These are phyloP conservation scores for Ganoderma sinense DNA, from an alignment of 1,284 basidiomycete genomes.

Conservation along the genomic window DNA sequence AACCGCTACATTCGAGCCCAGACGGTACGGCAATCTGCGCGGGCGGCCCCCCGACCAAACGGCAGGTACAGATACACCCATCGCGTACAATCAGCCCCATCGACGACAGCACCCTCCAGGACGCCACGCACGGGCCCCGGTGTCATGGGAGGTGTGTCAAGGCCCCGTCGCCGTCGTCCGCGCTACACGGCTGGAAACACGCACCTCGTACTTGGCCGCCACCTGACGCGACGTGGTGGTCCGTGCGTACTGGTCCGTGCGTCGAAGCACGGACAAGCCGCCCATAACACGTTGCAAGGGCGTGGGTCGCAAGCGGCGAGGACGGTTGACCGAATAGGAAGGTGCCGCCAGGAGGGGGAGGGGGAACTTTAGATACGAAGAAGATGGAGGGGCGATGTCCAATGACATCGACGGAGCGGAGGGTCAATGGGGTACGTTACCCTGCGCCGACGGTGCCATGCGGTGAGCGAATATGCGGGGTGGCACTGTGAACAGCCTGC, in stretches of 20 bases:
- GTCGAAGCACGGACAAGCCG: background rate
- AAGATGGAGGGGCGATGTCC: background rate
- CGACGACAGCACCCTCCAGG: background rate
- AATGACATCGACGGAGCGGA: background rate
- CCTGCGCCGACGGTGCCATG: background rate
- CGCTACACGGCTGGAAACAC: background rate
- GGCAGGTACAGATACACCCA: background rate
- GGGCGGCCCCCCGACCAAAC: background rate
- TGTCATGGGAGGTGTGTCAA: background rate
- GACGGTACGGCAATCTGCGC: background rate
- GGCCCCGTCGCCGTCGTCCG: background rate
- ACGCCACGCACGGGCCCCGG: background rate
- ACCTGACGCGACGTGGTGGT: background rate
- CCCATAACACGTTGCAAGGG: background rate
- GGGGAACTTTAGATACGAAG: background rate
- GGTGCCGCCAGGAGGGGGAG: background rate
- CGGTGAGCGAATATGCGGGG: background rate
- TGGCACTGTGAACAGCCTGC: background rate
- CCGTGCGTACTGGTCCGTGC: background rate
- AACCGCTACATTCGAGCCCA: background rate
- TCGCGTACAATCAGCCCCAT: background rate
- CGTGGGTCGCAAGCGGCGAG: background rate
- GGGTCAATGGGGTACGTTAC: background rate
- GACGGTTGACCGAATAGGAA: background rate
- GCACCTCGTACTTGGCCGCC: background rate